Percentiles rank a stretch among this genome's conserved stretches.
phyloP scores from a whole-genome alignment of 768 basidiomycete species.

The Hemileccinum rubropunctum region DNA sequence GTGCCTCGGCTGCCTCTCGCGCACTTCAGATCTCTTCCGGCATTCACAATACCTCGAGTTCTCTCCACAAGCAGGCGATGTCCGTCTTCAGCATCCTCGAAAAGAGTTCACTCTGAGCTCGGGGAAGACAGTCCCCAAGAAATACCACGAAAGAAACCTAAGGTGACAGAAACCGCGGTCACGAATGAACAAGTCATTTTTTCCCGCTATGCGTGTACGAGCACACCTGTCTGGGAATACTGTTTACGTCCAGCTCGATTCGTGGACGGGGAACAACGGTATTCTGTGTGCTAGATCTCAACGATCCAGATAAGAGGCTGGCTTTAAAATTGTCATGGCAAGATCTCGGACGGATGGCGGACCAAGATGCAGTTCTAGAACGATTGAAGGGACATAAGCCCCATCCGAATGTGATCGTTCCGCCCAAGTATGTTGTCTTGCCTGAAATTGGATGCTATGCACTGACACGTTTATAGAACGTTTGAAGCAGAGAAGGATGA shows the following conservation, averaged over 20 bases:
- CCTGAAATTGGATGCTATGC: no score
- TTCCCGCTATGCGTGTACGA: not conserved
- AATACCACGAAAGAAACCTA: not conserved
- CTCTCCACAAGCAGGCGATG: no score
- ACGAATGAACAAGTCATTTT: not conserved
- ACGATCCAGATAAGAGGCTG: not conserved
- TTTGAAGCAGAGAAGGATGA: not conserved
- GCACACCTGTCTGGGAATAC: not conserved
- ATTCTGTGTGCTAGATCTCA: not conserved
- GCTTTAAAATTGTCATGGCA: not conserved
- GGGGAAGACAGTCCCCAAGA: not conserved
- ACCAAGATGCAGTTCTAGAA: not conserved
- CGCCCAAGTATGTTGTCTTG: not conserved
- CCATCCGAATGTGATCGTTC: not conserved
- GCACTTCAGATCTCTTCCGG: no score
- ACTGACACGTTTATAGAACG: not conserved
- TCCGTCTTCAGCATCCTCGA: not conserved
- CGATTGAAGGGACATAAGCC: not conserved
- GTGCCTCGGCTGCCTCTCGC: not conserved
- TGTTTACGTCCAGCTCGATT: not conserved
- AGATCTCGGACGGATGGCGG: not conserved
- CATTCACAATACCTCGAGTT: no score
- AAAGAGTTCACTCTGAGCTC: not conserved
- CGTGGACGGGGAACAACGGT: not conserved
- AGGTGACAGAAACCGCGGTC: no score